phyloP scores from a whole-genome alignment of 306 rosid genomes.

The Sphenostylis stenocarpa region DNA sequence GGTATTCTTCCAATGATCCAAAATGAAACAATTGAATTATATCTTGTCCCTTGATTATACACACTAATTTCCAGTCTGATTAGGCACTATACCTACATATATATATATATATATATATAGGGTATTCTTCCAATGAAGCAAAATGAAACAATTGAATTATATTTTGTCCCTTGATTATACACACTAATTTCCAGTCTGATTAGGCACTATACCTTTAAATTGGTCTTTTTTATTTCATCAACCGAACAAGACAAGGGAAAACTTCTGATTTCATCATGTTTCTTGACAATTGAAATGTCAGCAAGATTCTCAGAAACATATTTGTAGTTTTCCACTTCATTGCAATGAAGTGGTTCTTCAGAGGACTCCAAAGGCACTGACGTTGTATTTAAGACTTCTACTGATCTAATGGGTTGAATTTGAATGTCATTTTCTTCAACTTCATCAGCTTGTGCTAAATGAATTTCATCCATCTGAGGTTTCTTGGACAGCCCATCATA shows the following conservation, averaged over 20 bases:
- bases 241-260: conserved; percentile 14
- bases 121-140: neutral
- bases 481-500: conserved; percentile 33
- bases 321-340: conserved; percentile 24
- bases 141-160: neutral
- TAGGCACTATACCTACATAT: conserved; percentile 54
- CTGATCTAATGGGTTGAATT: conserved; percentile 29
- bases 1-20: neutral
- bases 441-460: conserved; percentile 18
- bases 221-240: conserved; percentile 30
- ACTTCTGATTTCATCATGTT: conserved; percentile 35
- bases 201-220: conserved; percentile 47
- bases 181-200: neutral
- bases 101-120: too few relatives aligned
- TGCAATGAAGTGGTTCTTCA: conserved; percentile 29
- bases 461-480: conserved; percentile 43
- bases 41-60: neutral
- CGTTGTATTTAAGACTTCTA: conserved; percentile 27
- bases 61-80: neutral
- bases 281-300: conserved; percentile 22
- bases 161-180: neutral
- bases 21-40: neutral
- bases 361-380: conserved; percentile 38
- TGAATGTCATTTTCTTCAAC: conserved; percentile 36
- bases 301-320: conserved; percentile 17